These are phyloP conservation scores for Boletus huronensis DNA, from an alignment of 768 basidiomycete species.

Conservation along the genomic window DNA sequence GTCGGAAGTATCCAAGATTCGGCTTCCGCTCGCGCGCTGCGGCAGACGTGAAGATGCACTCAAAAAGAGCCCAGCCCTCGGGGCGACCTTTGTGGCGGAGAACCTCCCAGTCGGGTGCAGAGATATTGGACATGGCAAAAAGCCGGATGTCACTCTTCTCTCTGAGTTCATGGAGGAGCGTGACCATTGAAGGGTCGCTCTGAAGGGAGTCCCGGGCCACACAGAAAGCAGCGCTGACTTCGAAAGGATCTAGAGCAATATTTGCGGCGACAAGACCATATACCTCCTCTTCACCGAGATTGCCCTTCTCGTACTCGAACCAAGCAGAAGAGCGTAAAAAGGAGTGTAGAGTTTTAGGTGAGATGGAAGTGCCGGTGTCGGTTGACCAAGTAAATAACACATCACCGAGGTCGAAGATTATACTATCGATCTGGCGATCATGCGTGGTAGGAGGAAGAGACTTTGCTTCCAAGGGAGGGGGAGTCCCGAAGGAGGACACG, in stretches of 20 bases:
- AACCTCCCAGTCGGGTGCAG: slow-evolving; percentile 20
- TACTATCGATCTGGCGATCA: slow-evolving; percentile 19
- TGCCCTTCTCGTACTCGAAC: slow-evolving; percentile 24
- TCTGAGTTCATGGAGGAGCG: slow-evolving; percentile 16
- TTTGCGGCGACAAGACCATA: no score
- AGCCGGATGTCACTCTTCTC: slow-evolving; percentile 1
- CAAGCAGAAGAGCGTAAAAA: slow-evolving; percentile 18
- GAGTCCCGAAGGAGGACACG: neutral
- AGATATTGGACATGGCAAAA: slow-evolving; percentile 25
- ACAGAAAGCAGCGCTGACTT: slow-evolving; percentile 8
- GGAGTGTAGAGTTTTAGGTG: slow-evolving; percentile 5
- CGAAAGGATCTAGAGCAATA: slow-evolving; percentile 14
- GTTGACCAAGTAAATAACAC: slow-evolving; percentile 25
- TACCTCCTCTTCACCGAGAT: no score
- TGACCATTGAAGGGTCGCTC: slow-evolving; percentile 11
- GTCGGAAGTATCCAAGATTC: slow-evolving; percentile 17
- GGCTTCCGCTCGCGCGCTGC: slow-evolving; percentile 17
- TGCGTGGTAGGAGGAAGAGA: neutral
- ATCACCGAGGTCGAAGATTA: slow-evolving; percentile 23
- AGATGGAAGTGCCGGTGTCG: slow-evolving; percentile 10
- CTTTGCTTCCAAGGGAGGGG: slow-evolving; percentile 1
- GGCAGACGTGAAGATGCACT: slow-evolving; percentile 21
- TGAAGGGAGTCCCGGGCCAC: slow-evolving; percentile 10
- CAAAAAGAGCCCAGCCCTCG: slow-evolving; percentile 21
- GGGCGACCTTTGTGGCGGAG: slow-evolving; percentile 10